Evolutionary conservation across 495 filamentous ascomycete species (phyloP).

Genomic region (Aspergillus taichungensis): DNA sequence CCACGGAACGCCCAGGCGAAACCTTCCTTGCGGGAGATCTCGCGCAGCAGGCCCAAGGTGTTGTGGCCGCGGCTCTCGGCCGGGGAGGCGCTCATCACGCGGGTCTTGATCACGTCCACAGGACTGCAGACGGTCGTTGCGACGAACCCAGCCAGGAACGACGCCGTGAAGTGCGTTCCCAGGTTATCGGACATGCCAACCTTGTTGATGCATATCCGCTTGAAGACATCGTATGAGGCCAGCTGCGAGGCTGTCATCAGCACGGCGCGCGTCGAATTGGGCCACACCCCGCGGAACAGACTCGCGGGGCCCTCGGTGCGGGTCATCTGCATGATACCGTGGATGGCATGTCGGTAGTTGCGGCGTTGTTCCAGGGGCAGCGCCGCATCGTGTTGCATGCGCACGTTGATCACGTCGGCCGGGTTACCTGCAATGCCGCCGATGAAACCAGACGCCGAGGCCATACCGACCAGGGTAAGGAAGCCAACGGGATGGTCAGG

Average conservation of each 20-base stretch:
- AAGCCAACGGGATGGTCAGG: slow-evolving; percentile 47
- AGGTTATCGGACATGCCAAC: slow-evolving; percentile 68
- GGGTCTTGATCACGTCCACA: slow-evolving; percentile 95
- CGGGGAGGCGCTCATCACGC: slow-evolving; percentile 73
- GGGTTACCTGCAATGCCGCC: slow-evolving; percentile 89
- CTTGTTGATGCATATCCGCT: slow-evolving; percentile 58
- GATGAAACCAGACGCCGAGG: slow-evolving; percentile 74
- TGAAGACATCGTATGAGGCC: slow-evolving; percentile 88
- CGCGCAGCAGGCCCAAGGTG: slow-evolving; percentile 49
- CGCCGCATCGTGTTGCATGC: slow-evolving; percentile 93
- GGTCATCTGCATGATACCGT: slow-evolving; percentile 78
- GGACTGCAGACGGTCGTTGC: slow-evolving; percentile 93
- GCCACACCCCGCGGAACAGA: slow-evolving; percentile 84
- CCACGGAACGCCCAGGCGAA: slow-evolving; percentile 87
- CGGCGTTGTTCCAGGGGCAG: slow-evolving; percentile 64
- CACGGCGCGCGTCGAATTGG: slow-evolving; percentile 80
- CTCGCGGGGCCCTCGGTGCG: slow-evolving; percentile 63
- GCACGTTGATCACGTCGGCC: slow-evolving; percentile 92
- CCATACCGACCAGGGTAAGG: slow-evolving; percentile 66
- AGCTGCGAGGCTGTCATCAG: slow-evolving; percentile 92
- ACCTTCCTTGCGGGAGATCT: slow-evolving; percentile 72
- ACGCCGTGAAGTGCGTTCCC: slow-evolving; percentile 78
- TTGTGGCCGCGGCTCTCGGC: slow-evolving; percentile 45
- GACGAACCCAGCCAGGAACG: slow-evolving; percentile 80
- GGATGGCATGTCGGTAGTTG: slow-evolving; percentile 82